Evolutionary conservation across 2,329 filamentous ascomycete genomes (phyloP), one percentile per base, ranked within the genome.

Genomic region (Paraphaeosphaeria minitans): DNA sequence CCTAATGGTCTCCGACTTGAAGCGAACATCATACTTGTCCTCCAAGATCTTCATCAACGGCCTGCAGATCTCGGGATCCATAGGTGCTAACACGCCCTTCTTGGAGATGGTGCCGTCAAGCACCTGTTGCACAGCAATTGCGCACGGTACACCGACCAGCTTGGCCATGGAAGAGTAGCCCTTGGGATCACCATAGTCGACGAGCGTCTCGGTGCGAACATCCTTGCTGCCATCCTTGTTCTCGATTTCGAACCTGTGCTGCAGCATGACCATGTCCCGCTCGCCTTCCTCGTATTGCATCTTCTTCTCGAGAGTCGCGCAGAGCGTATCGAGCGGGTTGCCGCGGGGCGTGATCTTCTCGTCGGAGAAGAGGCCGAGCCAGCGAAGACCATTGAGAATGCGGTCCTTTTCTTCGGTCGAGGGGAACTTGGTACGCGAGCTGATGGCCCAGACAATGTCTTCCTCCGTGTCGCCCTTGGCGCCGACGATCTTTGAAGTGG

Each of bases 281-380:
- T 97, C 92, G 61, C 85, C 89, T 69, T 89, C 83, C 72, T 86
- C 89, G 78, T 89, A 97, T 78, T 91, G 86, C 91, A 96, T 96
- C 87, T 96, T 96, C 83, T 91, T 81, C 83, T 96, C 92, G 31
- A 97, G 85, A 3, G 88, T 90, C 33, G 91, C 92, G 81, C 93
- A 97, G 41, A 97, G 87, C n/a, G 91, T 94, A 78, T 97, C 93
- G 24, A 97, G 85, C 4, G 92, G 90, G 81, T 91, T 97, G 55
- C 87, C 89, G 56, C 87, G 83, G 29, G 91, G 89, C 6, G 80
- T 89, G 73, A 89, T 92, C 75, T 85, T 80, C 73, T 86, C 84
- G 65, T 88, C 84, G 45, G 86, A 89, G 80, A 92, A 89, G 62
- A 87, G 73, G 24, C 84, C 84, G 65, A 90, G 83, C 91, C 91